Conservation (phyloP, 2,329 filamentous ascomycete genomes). For the Hypoxylon sp. region DNA sequence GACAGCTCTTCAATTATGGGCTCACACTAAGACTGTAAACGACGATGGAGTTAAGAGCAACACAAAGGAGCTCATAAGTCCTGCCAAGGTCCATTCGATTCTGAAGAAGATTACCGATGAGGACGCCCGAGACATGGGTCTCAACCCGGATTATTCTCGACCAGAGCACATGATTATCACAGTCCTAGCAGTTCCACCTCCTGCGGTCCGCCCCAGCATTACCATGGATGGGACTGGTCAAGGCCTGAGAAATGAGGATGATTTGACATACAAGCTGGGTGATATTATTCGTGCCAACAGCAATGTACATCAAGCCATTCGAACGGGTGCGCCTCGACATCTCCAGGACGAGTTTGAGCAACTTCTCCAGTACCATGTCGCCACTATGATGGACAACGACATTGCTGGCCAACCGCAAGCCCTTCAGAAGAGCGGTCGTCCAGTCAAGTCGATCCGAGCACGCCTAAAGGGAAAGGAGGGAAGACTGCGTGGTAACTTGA, state of each 20-base stretch:
- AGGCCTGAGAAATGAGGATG: slow-evolving; percentile 95
- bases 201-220: slow-evolving; percentile 95
- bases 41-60: slow-evolving; percentile 81
- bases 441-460: slow-evolving; percentile 95
- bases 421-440: slow-evolving; percentile 95
- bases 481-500: slow-evolving; percentile 96
- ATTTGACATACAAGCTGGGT: slow-evolving; percentile 98
- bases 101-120: slow-evolving; percentile 87
- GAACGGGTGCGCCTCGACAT: slow-evolving; percentile 92
- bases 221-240: slow-evolving; percentile 95
- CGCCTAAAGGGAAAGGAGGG: slow-evolving; percentile 99
- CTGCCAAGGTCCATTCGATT: slow-evolving; percentile 87
- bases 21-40: slow-evolving; percentile 79
- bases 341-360: slow-evolving; percentile 92
- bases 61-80: slow-evolving; percentile 86
- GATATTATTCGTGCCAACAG: slow-evolving; percentile 98
- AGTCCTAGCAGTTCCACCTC: slow-evolving; percentile 93
- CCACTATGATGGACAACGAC: slow-evolving; percentile 99
- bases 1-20: slow-evolving; percentile 86
- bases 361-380: slow-evolving; percentile 96
- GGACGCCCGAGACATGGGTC: slow-evolving; percentile 87
- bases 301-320: slow-evolving; percentile 91
- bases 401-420: slow-evolving; percentile 96
- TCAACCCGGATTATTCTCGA: slow-evolving; percentile 94
- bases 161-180: slow-evolving; percentile 99